A percentile compares a stretch with the other conserved stretches of the same genome.
phyloP scores from a whole-genome alignment of 2,329 filamentous ascomycete genomes.

The Dothistroma pini region DNA sequence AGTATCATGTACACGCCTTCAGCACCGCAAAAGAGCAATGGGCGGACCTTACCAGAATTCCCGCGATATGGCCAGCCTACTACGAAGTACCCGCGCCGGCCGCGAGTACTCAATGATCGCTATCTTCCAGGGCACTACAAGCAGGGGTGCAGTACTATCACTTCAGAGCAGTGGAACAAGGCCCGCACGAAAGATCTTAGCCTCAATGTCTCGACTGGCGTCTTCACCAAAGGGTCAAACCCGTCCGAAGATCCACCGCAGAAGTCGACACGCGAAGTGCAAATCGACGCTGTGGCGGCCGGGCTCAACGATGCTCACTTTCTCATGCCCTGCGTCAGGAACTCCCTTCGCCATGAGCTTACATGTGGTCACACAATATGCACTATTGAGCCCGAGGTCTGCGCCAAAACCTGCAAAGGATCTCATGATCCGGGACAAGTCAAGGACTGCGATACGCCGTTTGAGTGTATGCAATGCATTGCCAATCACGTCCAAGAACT shows the following conservation, averaged over 20 bases:
- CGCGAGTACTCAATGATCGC: neutral
- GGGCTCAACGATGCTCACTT: conserved; percentile 1
- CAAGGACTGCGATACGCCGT: conserved; percentile 5
- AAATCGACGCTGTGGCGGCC: neutral
- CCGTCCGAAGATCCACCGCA: neutral
- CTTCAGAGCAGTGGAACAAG: no score
- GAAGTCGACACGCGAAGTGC: neutral
- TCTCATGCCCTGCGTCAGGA: conserved; percentile 5
- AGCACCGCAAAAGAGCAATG: neutral
- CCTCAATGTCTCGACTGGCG: no score
- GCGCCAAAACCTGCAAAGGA: conserved; percentile 9
- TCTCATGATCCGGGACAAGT: conserved; percentile 1
- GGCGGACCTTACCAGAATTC: neutral
- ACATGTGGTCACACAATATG: conserved; percentile 11
- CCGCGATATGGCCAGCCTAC: neutral
- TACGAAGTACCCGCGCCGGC: neutral
- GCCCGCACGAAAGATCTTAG: no score
- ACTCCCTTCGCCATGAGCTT: conserved; percentile 5
- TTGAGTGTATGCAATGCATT: conserved; percentile 9
- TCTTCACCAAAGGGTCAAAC: no score
- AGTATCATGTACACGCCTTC: neutral
- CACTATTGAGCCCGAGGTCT: conserved; percentile 4
- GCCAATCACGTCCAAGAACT: neutral
- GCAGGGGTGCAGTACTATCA: no score
- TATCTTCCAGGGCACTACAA: neutral